Evolutionary conservation across 2,329 filamentous ascomycete species (phyloP), one percentile per base, ranked within the genome.

Genomic region (Ophiognomonia clavigignenti-juglandacearum): DNA sequence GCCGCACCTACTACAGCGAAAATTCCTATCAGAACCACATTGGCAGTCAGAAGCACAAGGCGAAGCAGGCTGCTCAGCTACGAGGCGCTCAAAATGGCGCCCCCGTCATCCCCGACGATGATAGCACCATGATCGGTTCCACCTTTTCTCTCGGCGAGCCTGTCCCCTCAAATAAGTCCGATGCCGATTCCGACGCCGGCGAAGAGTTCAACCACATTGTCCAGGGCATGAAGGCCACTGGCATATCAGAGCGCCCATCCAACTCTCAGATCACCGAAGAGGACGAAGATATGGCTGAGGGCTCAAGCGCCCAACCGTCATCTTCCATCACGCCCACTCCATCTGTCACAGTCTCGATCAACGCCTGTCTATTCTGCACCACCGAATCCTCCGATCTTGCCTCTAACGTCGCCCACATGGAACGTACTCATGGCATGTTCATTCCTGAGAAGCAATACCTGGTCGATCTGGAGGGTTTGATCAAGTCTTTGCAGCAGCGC

Each of bases 21-120:
- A 96, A 96, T 69, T 92, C 93, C 27, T 97, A 86, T 67, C 82
- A 85, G 62, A 98, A 97, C 68, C 93, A 98, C 63, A 66, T 97
- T 47, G 83, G 83, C 50, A 96, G 91, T 69, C 84, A 88, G 57
- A 96, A 96, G 67, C 93, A 98, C 68, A 88, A 83, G 67, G 73
- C 80, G 47, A 83, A 83, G 57, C 75, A 85, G 48, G 73, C 78
- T 26, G 73, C 74, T 35, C 59, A 67, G 38, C 64, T 64, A 20
- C 61, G 64, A 27, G 54, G 61, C 43, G 40, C 26, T 23, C 65
- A 65, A 43, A 56, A 62, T 44, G 54, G 53, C 24, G 63, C 61
- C 44, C 26, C 43, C 3, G 69, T 68, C 18, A 66, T 70, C 42
- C 77, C 79, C 54, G 86, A 91, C 60, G 86, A 88, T 52, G 80